phyloP scores from a whole-genome alignment of 768 basidiomycete genomes.

The Sporobolomyces roseus region DNA sequence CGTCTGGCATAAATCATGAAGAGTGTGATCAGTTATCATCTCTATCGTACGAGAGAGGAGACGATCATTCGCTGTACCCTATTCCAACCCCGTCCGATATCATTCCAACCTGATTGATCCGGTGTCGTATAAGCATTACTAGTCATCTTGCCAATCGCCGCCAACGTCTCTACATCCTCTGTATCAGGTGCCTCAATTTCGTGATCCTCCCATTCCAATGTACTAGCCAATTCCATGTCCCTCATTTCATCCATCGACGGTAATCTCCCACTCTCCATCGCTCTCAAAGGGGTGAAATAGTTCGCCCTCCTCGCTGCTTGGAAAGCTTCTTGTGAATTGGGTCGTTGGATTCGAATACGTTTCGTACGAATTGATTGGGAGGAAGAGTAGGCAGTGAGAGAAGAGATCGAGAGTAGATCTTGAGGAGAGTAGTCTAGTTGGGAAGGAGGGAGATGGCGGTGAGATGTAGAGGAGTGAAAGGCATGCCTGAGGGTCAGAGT shows the following conservation, averaged over 20 bases:
- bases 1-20: conserved; percentile 52
- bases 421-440: conserved; percentile 15
- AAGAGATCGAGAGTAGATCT: conserved; percentile 16
- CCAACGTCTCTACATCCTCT: conserved; percentile 65
- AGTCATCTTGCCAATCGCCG: conserved; percentile 81
- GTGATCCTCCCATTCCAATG: conserved; percentile 60
- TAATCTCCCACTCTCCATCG: background rate
- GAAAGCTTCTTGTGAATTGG: conserved; percentile 21
- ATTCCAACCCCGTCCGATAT: conserved; percentile 56
- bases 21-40: too few species aligned
- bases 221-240: conserved; percentile 2
- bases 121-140: conserved; percentile 70
- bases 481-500: conserved; percentile 28
- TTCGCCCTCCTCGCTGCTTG: conserved; percentile 26
- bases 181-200: conserved; percentile 60
- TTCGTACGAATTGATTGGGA: background rate
- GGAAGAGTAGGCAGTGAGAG: conserved; percentile 1
- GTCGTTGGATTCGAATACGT: conserved; percentile 11
- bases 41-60: too few species aligned
- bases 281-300: background rate
- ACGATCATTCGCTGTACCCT: too few species aligned
- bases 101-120: conserved; percentile 66
- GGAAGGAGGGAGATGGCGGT: conserved; percentile 7
- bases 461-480: conserved; percentile 10
- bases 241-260: background rate